Conservation (phyloP, 2,329 filamentous ascomycete genomes). For the Talaromyces verruculosus region DNA sequence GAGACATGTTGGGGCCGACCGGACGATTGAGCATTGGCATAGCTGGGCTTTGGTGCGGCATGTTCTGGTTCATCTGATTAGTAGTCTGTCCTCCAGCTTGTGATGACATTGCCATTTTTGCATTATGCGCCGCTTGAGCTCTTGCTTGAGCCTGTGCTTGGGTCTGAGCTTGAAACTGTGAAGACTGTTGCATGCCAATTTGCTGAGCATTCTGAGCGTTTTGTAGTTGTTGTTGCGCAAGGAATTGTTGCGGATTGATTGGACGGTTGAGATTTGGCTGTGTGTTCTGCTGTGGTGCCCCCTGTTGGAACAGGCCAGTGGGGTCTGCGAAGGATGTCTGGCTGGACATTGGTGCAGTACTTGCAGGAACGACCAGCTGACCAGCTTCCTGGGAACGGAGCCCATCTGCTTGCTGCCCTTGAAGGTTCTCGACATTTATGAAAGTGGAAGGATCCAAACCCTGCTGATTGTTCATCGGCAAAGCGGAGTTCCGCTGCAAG, state of each 20-base stretch:
- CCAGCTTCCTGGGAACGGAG: constrained; percentile 61
- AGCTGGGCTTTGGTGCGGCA: constrained; percentile 42
- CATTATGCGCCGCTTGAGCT: constrained; percentile 45
- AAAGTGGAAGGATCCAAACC: constrained; percentile 38
- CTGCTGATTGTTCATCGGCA: constrained; percentile 36
- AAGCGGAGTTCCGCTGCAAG: constrained; percentile 39
- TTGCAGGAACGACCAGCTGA: constrained; percentile 64
- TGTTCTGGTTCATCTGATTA: constrained; percentile 39
- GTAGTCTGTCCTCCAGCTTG: constrained; percentile 46
- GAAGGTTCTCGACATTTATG: constrained; percentile 55
- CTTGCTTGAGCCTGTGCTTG: constrained; percentile 31
- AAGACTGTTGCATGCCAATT: constrained; percentile 38
- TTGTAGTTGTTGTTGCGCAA: constrained; percentile 39
- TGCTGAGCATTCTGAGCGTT: constrained; percentile 45
- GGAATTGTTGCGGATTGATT: constrained; percentile 43
- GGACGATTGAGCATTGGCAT: constrained; percentile 48
- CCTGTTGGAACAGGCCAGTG: constrained; percentile 42
- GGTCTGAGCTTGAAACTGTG: constrained; percentile 36
- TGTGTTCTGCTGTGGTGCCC: constrained; percentile 38
- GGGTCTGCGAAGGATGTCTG: constrained; percentile 40
- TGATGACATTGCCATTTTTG: constrained; percentile 48
- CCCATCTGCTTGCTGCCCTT: constrained; percentile 63
- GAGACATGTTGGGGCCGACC: constrained; percentile 43
- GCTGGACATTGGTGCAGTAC: constrained; percentile 54
- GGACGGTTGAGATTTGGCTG: constrained; percentile 40